phyloP scores from a whole-genome alignment of 1,284 basidiomycete genomes.

The Chiua sp. region DNA sequence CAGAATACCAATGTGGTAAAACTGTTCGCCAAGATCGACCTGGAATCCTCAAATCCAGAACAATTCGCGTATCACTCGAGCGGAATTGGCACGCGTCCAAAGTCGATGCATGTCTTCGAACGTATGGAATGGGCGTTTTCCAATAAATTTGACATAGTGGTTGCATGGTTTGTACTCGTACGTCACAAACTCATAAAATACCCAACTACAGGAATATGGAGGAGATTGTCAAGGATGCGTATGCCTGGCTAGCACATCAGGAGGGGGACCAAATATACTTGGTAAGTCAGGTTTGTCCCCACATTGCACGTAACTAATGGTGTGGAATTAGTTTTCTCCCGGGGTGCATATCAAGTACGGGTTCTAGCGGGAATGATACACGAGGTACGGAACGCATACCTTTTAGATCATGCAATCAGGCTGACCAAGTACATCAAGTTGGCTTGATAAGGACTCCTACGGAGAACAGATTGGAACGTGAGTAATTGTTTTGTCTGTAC shows the following conservation, averaged over 20 bases:
- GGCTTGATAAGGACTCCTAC: too few relatives aligned
- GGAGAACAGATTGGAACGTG: too few relatives aligned
- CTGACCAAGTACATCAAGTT: too few relatives aligned
- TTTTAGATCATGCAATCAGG: conserved; percentile 10
- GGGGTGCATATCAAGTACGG: conserved; percentile 52
- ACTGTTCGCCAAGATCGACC: conserved; percentile 32
- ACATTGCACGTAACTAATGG: too few relatives aligned
- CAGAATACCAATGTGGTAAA: conserved; percentile 45
- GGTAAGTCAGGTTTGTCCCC: too few relatives aligned
- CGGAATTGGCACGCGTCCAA: conserved; percentile 43
- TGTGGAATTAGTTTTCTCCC: too few relatives aligned
- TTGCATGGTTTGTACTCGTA: conserved; percentile 35
- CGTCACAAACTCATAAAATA: too few relatives aligned
- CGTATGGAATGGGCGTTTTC: conserved; percentile 22
- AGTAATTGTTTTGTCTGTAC: too few relatives aligned
- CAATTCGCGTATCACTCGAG: conserved; percentile 44
- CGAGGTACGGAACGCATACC: conserved; percentile 27
- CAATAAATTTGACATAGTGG: conserved; percentile 32
- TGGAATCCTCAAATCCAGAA: conserved; percentile 8
- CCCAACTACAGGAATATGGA: conserved; percentile 32
- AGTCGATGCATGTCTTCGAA: conserved; percentile 21
- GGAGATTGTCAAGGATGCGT: conserved; percentile 40
- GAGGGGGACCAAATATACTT: conserved; percentile 47
- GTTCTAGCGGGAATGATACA: conserved; percentile 48
- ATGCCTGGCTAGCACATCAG: conserved; percentile 46